Conservation (phyloP, 805 yeast species). For the Ogataea nitratoaversa region DNA sequence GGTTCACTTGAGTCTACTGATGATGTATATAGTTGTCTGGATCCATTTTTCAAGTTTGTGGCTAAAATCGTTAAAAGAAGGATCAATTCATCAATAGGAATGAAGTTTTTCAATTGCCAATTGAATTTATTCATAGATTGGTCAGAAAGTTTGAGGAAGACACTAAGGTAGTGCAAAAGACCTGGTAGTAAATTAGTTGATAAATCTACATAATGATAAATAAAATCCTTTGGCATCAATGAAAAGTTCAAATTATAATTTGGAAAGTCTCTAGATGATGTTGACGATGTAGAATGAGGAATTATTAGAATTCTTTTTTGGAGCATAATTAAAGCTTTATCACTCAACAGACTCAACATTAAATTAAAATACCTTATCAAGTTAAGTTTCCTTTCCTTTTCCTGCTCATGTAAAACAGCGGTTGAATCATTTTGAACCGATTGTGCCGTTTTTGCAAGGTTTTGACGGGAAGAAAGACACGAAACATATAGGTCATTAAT, state of each 20-base stretch:
- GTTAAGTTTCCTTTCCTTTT: slow-evolving; percentile 28
- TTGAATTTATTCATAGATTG: slow-evolving; percentile 35
- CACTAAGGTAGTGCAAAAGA: slow-evolving; percentile 51
- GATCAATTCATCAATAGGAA: slow-evolving; percentile 57
- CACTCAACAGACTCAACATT: slow-evolving; percentile 50
- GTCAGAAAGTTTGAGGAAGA: slow-evolving; percentile 49
- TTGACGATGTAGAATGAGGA: slow-evolving; percentile 11
- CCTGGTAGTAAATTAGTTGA: slow-evolving; percentile 53
- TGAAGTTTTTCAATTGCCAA: slow-evolving; percentile 59
- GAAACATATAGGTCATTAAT: slow-evolving; percentile 47
- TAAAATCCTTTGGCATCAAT: slow-evolving; percentile 1
- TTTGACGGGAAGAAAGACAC: slow-evolving; percentile 46
- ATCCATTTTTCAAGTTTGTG: slow-evolving; percentile 42
- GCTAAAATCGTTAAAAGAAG: slow-evolving; percentile 48
- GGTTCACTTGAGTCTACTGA: not conserved
- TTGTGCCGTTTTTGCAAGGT: slow-evolving; percentile 8
- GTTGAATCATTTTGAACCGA: slow-evolving; percentile 23
- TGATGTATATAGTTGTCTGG: slow-evolving; percentile 11
- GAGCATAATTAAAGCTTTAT: slow-evolving; percentile 43
- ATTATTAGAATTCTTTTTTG: slow-evolving; percentile 34
- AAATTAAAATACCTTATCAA: slow-evolving; percentile 44
- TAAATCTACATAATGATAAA: slow-evolving; percentile 48
- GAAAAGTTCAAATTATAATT: slow-evolving; percentile 15
- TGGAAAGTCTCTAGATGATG: not conserved
- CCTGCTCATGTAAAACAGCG: not conserved